phyloP scores from a whole-genome alignment of 1,284 basidiomycete genomes.

The Microbotryum violaceum region DNA sequence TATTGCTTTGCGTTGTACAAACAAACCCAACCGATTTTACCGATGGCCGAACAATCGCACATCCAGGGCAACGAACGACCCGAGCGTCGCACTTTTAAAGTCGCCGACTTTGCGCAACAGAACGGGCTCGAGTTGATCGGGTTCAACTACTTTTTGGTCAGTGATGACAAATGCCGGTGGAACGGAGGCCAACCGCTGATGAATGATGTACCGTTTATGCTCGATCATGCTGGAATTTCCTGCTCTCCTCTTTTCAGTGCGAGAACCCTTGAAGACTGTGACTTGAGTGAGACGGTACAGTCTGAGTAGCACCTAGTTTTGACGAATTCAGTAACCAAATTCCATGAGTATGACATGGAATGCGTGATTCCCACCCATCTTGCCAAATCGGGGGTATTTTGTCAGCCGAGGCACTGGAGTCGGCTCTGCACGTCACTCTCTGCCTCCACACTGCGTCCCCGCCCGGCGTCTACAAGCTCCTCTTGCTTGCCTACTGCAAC shows the following conservation, averaged over 20 bases:
- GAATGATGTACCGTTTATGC: neutral
- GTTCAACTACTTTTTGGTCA: slow-evolving; percentile 49
- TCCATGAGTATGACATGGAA: too few species aligned
- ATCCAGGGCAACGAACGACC: slow-evolving; percentile 45
- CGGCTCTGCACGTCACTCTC: too few species aligned
- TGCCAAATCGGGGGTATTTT: too few species aligned
- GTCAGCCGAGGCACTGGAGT: too few species aligned
- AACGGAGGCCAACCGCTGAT: too few species aligned
- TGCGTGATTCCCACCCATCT: too few species aligned
- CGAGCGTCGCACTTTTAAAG: slow-evolving; percentile 52
- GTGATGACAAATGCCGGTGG: neutral
- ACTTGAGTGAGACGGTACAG: too few species aligned
- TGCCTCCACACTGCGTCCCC: too few species aligned
- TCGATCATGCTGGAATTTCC: neutral
- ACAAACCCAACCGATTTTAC: slow-evolving; percentile 46
- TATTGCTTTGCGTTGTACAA: slow-evolving; percentile 34
- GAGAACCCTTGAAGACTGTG: slow-evolving; percentile 2
- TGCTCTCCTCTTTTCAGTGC: neutral
- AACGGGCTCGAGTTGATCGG: slow-evolving; percentile 55
- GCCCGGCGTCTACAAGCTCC: too few species aligned
- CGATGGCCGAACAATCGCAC: slow-evolving; percentile 44
- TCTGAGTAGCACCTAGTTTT: too few species aligned
- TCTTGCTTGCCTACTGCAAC: too few species aligned
- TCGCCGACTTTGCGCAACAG: slow-evolving; percentile 50
- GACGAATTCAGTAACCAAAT: too few species aligned